Conservation (phyloP, 371 early-diverging fungal species). For the Nematocida displodere region DNA sequence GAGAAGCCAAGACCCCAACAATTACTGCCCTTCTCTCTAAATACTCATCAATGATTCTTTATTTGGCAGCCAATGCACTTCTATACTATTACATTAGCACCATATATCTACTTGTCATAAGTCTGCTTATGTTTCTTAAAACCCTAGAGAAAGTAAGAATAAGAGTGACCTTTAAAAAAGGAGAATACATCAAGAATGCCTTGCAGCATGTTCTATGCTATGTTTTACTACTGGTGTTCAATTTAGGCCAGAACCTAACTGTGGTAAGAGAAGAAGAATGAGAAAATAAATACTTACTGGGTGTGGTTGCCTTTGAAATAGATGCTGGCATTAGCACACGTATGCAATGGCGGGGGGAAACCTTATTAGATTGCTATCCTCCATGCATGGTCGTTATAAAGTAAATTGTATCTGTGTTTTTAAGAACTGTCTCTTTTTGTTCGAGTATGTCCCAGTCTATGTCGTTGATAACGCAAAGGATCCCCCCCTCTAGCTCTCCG, state of each 20-base stretch:
- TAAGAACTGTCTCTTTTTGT: background rate
- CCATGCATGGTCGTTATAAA: constrained; percentile 50
- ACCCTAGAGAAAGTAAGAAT: constrained; percentile 13
- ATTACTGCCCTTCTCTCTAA: background rate
- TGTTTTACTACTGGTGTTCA: constrained; percentile 9
- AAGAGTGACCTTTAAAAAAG: constrained; percentile 3
- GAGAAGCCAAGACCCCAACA: background rate
- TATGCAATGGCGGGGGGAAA: too few relatives aligned
- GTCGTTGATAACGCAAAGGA: constrained; percentile 39
- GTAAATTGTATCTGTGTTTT: constrained; percentile 30
- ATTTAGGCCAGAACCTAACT: constrained; percentile 30
- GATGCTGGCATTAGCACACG: too few relatives aligned
- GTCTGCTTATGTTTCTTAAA: background rate
- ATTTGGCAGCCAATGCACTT: background rate
- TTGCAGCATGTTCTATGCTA: constrained; percentile 31
- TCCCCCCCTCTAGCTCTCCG: constrained; percentile 43
- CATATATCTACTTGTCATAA: constrained; percentile 14
- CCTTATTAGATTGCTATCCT: constrained; percentile 7
- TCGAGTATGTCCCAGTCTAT: constrained; percentile 33
- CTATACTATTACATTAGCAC: constrained; percentile 31
- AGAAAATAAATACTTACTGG: background rate
- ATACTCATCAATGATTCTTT: constrained; percentile 10
- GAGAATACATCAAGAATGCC: constrained; percentile 15
- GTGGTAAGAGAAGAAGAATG: background rate
- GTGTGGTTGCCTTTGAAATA: background rate